These are phyloP conservation scores for Mycena amicta DNA, from an alignment of 768 basidiomycete genomes.

Conservation along the genomic window DNA sequence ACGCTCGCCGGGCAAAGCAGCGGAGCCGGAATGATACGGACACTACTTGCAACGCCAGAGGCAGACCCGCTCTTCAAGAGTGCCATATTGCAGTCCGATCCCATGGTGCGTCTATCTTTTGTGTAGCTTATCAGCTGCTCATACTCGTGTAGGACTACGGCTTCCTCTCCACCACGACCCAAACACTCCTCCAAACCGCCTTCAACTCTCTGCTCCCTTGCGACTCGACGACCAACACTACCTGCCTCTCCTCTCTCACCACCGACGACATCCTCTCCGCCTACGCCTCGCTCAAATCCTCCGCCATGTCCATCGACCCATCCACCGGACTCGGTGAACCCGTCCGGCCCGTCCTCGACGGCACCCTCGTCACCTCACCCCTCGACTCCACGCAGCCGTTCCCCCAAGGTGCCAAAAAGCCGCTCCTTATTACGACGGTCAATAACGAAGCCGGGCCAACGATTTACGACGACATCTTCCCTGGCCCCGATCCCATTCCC, in stretches of 20 bases:
- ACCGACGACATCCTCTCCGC: constrained; percentile 55
- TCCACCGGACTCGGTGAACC: constrained; percentile 59
- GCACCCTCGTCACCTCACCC: constrained; percentile 61
- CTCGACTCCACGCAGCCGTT: constrained; percentile 65
- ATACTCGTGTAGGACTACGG: constrained; percentile 61
- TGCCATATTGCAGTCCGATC: constrained; percentile 85
- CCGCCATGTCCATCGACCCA: constrained; percentile 49
- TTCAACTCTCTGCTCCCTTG: constrained; percentile 56
- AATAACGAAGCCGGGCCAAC: constrained; percentile 67
- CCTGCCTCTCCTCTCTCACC: constrained; percentile 55
- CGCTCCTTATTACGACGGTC: constrained; percentile 72
- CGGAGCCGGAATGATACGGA: constrained; percentile 76
- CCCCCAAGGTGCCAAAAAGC: constrained; percentile 61
- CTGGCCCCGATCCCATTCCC: constrained; percentile 38
- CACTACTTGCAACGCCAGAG: constrained; percentile 71
- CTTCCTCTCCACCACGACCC: constrained; percentile 57
- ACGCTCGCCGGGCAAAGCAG: constrained; percentile 84
- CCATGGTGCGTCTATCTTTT: constrained; percentile 58
- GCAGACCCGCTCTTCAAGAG: constrained; percentile 71
- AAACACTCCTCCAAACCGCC: constrained; percentile 52
- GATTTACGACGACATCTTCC: constrained; percentile 48
- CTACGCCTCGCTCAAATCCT: constrained; percentile 46
- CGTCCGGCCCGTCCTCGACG: constrained; percentile 68
- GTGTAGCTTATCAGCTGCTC: not conserved
- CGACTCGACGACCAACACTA: constrained; percentile 39